A percentile compares a stretch with the other conserved stretches of the same genome.
Conservation (phyloP, 352 stramenopile genomes). For the Pythium aquatile region DNA sequence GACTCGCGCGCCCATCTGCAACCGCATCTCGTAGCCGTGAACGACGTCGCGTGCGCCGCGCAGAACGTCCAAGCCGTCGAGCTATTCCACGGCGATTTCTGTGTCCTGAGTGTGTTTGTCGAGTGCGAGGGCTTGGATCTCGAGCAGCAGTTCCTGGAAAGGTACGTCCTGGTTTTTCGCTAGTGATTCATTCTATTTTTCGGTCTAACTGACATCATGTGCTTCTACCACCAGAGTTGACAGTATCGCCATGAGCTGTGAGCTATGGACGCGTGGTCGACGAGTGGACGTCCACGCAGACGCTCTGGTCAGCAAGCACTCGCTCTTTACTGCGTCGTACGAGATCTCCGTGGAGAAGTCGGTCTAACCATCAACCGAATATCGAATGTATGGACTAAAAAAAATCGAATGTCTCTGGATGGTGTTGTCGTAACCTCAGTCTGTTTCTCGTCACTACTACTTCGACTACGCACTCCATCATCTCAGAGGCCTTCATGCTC, state of each 20-base stretch:
- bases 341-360: neutral
- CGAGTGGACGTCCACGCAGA: neutral
- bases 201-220: neutral
- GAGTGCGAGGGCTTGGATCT: constrained; percentile 46
- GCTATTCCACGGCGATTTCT: constrained; percentile 46
- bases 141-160: constrained; percentile 52
- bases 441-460: neutral
- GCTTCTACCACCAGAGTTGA: constrained; percentile 11
- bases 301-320: neutral
- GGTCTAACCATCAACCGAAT: neutral
- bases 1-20: constrained; percentile 42
- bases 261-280: neutral
- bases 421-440: too few species aligned
- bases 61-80: constrained; percentile 28
- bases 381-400: neutral
- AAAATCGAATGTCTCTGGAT: neutral
- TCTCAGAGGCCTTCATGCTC: constrained; percentile 24
- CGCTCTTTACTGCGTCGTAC: neutral
- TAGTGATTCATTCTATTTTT: neutral
- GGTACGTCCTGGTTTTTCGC: constrained; percentile 26
- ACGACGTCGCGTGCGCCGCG: constrained; percentile 26
- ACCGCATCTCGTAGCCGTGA: constrained; percentile 41
- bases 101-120: constrained; percentile 53
- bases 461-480: neutral
- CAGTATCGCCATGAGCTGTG: neutral